Percentiles rank a stretch among this genome's conserved stretches.
Conservation (phyloP, 176 grass and related monocot species). For the Carex littledalei region DNA sequence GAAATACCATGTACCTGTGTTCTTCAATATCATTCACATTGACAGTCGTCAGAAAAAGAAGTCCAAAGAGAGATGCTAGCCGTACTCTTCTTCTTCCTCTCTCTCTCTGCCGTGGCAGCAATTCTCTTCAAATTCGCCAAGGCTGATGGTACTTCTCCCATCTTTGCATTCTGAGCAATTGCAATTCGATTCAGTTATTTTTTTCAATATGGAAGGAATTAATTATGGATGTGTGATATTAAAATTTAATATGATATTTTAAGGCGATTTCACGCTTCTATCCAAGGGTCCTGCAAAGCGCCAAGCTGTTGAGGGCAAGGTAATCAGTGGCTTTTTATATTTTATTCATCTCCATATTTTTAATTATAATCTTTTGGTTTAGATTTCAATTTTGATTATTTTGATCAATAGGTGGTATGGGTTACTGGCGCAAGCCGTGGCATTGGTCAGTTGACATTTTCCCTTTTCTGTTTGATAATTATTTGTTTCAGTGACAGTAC, state of each 20-base stretch:
- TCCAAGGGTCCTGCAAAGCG: conserved; percentile 55
- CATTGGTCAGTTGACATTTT: conserved; percentile 51
- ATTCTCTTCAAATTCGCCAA: conserved; percentile 66
- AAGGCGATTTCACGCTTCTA: conserved; percentile 91
- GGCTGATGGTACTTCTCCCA: conserved; percentile 47
- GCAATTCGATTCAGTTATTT: not conserved
- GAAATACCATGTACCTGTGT: too few relatives aligned
- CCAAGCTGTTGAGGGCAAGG: conserved; percentile 76
- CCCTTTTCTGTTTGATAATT: conserved; percentile 8
- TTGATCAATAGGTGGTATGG: conserved; percentile 70
- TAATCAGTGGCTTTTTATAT: conserved; percentile 6
- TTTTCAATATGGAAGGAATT: not conserved
- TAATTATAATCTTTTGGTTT: not conserved
- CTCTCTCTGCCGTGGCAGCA: conserved; percentile 24
- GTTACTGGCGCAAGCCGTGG: conserved; percentile 91
- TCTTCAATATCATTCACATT: too few relatives aligned
- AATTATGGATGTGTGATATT: not conserved
- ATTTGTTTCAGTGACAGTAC: not conserved
- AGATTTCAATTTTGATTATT: not conserved
- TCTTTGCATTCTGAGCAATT: not conserved
- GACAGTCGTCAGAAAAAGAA: not conserved
- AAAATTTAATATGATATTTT: not conserved
- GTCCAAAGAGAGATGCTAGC: conserved; percentile 38
- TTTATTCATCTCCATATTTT: not conserved
- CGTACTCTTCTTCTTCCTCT: conserved; percentile 23